Evolutionary conservation across 108 stramenopile species (phyloP).

Genomic region (Pseudonitzschia pungens): DNA sequence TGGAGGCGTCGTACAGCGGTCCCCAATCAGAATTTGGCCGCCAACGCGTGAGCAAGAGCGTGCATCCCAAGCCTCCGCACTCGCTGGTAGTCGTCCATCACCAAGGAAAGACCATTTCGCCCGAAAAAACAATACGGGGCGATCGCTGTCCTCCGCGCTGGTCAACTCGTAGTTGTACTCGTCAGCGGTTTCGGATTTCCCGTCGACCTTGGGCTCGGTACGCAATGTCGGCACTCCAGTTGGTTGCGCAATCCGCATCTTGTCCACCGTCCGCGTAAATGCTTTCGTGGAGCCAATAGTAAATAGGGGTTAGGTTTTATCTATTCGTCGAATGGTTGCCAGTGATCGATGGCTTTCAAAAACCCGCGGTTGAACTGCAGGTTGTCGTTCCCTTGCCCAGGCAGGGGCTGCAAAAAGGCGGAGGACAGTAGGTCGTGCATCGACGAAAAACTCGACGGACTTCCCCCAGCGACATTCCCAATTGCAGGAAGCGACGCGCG

Average conservation of each 20-base stretch:
- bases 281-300: conserved; percentile 90
- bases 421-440: conserved; percentile 76
- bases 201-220: conserved; percentile 39
- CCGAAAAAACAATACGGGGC: conserved; percentile 74
- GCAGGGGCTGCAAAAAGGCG: conserved; percentile 58
- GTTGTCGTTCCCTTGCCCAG: conserved; percentile 16
- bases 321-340: conserved; percentile 90
- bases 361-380: conserved; percentile 63
- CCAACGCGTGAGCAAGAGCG: conserved; percentile 70
- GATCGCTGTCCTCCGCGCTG: conserved; percentile 14
- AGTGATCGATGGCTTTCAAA: conserved; percentile 70
- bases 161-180: conserved; percentile 68
- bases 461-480: conserved; percentile 84
- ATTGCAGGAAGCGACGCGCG: conserved; percentile 83
- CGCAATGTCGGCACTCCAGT: conserved; percentile 41
- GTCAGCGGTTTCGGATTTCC: not conserved
- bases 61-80: conserved; percentile 61
- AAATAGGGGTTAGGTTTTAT: too few relatives aligned
- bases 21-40: conserved; percentile 77
- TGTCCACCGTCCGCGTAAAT: conserved; percentile 79
- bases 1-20: conserved; percentile 66
- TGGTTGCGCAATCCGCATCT: not conserved
- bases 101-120: conserved; percentile 95
- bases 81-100: conserved; percentile 87
- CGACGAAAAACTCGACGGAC: conserved; percentile 73